These are phyloP conservation scores for Furcasterigmium sp. DNA, from an alignment of 2,329 filamentous ascomycete genomes.

Conservation along the genomic window DNA sequence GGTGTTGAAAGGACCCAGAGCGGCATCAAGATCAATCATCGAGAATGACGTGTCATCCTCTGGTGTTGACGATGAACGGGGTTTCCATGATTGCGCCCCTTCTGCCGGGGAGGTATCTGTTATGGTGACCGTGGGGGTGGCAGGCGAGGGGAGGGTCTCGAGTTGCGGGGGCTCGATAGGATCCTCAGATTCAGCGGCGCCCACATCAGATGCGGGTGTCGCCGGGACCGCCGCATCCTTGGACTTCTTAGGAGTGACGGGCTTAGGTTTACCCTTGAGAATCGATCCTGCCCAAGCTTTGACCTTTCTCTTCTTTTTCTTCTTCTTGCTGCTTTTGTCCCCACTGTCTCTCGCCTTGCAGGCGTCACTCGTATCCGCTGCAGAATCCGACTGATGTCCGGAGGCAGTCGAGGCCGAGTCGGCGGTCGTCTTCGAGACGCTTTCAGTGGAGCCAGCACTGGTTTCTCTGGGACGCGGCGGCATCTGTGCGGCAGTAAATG, in stretches of 20 bases:
- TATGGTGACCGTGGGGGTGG: conserved; percentile 32
- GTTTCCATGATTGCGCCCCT: conserved; percentile 24
- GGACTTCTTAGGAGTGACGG: conserved; percentile 30
- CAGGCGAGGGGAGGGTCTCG: conserved; percentile 19
- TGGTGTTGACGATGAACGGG: conserved; percentile 26
- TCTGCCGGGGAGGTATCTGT: conserved; percentile 30
- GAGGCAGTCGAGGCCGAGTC: conserved; percentile 23
- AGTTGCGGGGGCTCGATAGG: conserved; percentile 6
- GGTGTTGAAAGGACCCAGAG: conserved; percentile 87
- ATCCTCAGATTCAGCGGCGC: neutral
- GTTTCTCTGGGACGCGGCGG: conserved; percentile 41
- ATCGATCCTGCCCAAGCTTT: conserved; percentile 68
- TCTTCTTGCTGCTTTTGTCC: conserved; percentile 28
- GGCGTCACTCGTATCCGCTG: conserved; percentile 12
- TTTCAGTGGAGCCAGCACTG: conserved; percentile 41
- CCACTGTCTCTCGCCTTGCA: conserved; percentile 19
- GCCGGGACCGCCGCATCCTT: conserved; percentile 8
- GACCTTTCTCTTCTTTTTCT: conserved; percentile 66
- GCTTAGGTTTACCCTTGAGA: conserved; percentile 55
- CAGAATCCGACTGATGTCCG: conserved; percentile 28
- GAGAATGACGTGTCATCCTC: conserved; percentile 66
- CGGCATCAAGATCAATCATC: conserved; percentile 91
- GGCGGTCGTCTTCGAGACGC: conserved; percentile 19
- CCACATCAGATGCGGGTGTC: neutral
- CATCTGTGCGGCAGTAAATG: conserved; percentile 38